Base-by-base conservation (phyloP, 2,329 filamentous ascomycete species). In the Ophiocordyceps australis region DNA sequence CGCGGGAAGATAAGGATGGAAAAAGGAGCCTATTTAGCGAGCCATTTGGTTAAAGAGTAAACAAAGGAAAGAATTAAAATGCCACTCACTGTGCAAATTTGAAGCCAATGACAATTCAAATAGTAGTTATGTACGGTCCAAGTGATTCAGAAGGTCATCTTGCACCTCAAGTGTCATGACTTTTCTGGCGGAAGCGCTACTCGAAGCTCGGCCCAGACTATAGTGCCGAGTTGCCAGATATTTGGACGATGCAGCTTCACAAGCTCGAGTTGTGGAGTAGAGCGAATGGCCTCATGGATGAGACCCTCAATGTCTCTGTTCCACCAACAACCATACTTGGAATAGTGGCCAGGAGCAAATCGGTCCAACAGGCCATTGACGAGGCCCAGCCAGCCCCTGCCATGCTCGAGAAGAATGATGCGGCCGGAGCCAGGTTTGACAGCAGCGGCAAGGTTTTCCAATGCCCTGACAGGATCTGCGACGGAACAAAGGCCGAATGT, bases 401-500 rank as follows among this genome's bases (percentile, higher is more conserved):
- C 70, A 47, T 74, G 70, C 45, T 74, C 70, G 7, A 75, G 47
- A 25, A 75, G 49, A 19, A 74, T 42, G 37, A 74, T 73, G 21
- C 64, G 57, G 7, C 70, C 70, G 7, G 59, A 62, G 4, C 53
- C 55, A 9, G 65, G 67, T 33, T 55, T 54, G 2, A 74, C 44
- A 11, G 46, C 49, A 7, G 50, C 42, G 1, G 65, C 65, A 39
- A 74, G 52, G 41, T 64, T 62, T 26, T 48, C 42, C 13, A 75
- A 43, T 13, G 74, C 52, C 16, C 41, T 43, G 8, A 60, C 54
- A 2, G 70, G 70, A 38, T 72, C 59, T 5, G 53, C 51, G 3
- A 73, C 68, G 37, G 63, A 70, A 47, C 70, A 75, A 15, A 75
- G 55, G 5, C 68, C 69, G 46, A 75, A 74, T 0, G 67, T 72